Conservation (phyloP, 495 filamentous ascomycete genomes). For the Chlorociboria aeruginascens region DNA sequence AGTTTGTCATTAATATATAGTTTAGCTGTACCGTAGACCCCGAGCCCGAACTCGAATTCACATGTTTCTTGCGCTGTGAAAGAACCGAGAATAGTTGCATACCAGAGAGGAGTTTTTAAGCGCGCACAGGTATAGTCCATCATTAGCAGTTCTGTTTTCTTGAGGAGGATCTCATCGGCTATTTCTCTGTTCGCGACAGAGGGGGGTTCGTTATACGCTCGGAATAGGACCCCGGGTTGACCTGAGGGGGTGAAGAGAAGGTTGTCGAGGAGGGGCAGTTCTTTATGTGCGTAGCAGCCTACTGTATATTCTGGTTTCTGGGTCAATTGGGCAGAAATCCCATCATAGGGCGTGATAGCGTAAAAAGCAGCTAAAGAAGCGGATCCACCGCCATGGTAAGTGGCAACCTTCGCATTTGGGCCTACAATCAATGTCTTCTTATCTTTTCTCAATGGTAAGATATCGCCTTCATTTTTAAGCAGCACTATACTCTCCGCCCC, state of each 20-base stretch:
- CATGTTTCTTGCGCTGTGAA: constrained; percentile 43
- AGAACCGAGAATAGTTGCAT: constrained; percentile 47
- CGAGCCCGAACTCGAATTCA: constrained; percentile 47
- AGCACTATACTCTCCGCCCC: constrained; percentile 61
- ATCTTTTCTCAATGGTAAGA: constrained; percentile 53
- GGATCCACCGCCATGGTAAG: constrained; percentile 60
- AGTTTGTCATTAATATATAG: not conserved
- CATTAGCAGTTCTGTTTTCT: constrained; percentile 42
- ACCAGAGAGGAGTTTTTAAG: constrained; percentile 42
- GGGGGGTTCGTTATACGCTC: constrained; percentile 45
- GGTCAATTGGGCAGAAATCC: constrained; percentile 39
- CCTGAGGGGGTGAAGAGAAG: constrained; percentile 36
- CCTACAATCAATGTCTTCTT: constrained; percentile 47
- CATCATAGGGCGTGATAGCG: constrained; percentile 54
- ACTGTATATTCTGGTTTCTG: constrained; percentile 33
- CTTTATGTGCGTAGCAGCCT: constrained; percentile 49
- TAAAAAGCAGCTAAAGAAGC: constrained; percentile 58
- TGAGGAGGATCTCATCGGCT: constrained; percentile 42
- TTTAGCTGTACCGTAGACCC: constrained; percentile 40
- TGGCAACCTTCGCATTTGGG: constrained; percentile 59
- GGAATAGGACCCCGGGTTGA: constrained; percentile 44
- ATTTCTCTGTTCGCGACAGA: constrained; percentile 29
- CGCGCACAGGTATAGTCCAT: constrained; percentile 52
- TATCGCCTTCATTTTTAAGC: constrained; percentile 56
- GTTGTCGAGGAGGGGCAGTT: constrained; percentile 43